Evolutionary conservation across 2,329 filamentous ascomycete species (phyloP), one percentile per base, ranked within the genome.

Genomic region (Fusarium decemcellulare): DNA sequence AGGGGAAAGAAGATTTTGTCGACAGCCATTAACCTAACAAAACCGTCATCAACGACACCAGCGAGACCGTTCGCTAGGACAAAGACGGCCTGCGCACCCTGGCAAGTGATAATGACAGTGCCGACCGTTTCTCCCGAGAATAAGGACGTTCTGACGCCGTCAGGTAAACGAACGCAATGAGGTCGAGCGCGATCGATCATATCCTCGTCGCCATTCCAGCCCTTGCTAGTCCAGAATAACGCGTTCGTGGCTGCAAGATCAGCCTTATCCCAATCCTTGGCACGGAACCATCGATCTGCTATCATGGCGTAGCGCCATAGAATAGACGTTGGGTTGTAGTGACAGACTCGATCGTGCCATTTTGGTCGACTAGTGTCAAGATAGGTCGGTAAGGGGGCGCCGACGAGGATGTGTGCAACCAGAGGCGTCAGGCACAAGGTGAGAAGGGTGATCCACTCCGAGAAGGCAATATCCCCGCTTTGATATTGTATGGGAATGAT

Each of bases 281-380:
- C 60, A 0, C 66, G 47, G 6, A 69, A 34, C 0, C 66, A 53
- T 2, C 66, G 53, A 12, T 68, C 66, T 1, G 64, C 23, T 6
- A 69, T 44, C 3, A 40, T 29, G 1, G 40, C 60, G 7, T 68
- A 68, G 6, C 66, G 43, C 66, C 66, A 68, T 1, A 68, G 34
- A 3, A 68, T 67, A 1, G 64, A 68, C 1, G 66, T 68, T 6
- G 66, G 66, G 2, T 68, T 68, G 2, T 68, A 68, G 8, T 65
- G 66, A 2, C 66, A 68, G 3, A 68, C 8, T 2, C 52, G 34
- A 8, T 68, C 64, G 10, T 68, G 64, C 61, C 60, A 69, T n/a
- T 43, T 14, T 1, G 66, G 66, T 16, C 61, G 56, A 8, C 57
- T 55, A 5, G 43, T 2, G 1, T 42, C 32, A 8, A 68, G 56